Evolutionary conservation across 345 rosid species (phyloP).

Genomic region (Rhodomyrtus tomentosa): DNA sequence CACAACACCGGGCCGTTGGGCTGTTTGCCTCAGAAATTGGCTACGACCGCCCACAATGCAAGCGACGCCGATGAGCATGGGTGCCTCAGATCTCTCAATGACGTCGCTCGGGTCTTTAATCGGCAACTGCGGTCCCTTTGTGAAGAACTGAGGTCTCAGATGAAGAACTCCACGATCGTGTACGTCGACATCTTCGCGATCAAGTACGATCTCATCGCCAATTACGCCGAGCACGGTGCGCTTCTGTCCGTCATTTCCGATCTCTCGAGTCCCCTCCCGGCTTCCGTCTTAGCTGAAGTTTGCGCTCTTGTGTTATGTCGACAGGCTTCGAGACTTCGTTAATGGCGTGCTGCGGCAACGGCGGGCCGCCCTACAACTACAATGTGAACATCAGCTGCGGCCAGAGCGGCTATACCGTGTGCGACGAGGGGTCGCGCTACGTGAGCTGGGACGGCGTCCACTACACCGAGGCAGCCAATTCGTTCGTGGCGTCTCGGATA

Average conservation of each 20-base stretch:
- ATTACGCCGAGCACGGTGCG: conserved; percentile 30
- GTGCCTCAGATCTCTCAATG: conserved; percentile 39
- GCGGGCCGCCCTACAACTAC: conserved; percentile 44
- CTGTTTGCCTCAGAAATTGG: conserved; percentile 46
- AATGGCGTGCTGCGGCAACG: conserved; percentile 47
- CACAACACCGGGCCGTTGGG: conserved; percentile 69
- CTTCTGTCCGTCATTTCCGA: neutral
- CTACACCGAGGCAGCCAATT: conserved; percentile 59
- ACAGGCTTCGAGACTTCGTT: conserved; percentile 46
- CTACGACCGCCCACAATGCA: conserved; percentile 14
- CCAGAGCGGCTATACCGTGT: conserved; percentile 23
- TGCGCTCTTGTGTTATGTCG: neutral
- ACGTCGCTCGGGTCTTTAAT: conserved; percentile 42
- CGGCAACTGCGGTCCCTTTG: conserved; percentile 23
- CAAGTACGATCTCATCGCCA: conserved; percentile 37
- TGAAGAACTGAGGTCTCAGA: conserved; percentile 27
- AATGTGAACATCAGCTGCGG: conserved; percentile 28
- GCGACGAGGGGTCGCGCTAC: conserved; percentile 19
- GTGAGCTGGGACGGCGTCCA: conserved; percentile 74
- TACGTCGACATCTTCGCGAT: conserved; percentile 43
- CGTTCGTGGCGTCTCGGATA: conserved; percentile 24
- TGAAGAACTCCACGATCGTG: conserved; percentile 34
- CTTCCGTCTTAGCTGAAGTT: neutral
- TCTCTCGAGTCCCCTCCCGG: too few relatives aligned
- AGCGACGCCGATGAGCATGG: conserved; percentile 39